phyloP scores from a whole-genome alignment of 1,284 basidiomycete genomes.

The Psilocybe mexicana region DNA sequence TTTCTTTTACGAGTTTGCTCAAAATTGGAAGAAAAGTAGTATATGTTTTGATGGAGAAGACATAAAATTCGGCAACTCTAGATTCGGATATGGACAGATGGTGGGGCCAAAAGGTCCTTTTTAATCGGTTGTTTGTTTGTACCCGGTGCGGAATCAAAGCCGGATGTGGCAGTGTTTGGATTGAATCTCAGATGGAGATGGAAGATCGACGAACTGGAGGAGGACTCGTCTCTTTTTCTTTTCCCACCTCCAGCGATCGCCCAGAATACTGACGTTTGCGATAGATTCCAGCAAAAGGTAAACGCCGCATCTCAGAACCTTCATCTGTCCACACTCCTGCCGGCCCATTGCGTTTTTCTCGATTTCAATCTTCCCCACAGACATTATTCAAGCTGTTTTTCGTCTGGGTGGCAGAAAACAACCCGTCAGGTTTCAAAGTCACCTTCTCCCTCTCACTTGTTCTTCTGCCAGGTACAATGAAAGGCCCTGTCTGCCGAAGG shows the following conservation, averaged over 20 bases:
- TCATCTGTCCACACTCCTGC: conserved; percentile 17
- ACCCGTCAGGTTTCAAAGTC: not conserved
- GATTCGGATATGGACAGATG: conserved; percentile 13
- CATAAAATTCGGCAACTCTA: conserved; percentile 13
- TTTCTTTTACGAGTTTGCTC: no score
- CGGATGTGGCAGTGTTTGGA: conserved; percentile 33
- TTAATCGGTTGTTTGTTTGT: conserved; percentile 18
- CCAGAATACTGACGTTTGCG: conserved; percentile 16
- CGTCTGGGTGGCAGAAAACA: conserved; percentile 13
- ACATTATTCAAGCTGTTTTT: conserved; percentile 24
- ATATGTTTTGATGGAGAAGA: not conserved
- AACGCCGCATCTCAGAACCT: conserved; percentile 33
- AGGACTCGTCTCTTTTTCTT: not conserved
- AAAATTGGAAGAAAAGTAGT: no score
- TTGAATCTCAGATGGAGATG: conserved; percentile 13
- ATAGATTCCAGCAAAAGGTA: conserved; percentile 33
- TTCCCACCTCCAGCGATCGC: conserved; percentile 18
- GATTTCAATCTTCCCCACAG: conserved; percentile 6
- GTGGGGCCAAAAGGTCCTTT: conserved; percentile 12
- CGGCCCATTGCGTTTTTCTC: not conserved
- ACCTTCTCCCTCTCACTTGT: not conserved
- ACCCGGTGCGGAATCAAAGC: conserved; percentile 26
- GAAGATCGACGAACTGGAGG: conserved; percentile 14
- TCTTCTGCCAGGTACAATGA: conserved; percentile 18
- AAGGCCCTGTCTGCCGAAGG: conserved; percentile 19